Conservation (phyloP, 2,329 filamentous ascomycete genomes). For the Curvularia sp. region DNA sequence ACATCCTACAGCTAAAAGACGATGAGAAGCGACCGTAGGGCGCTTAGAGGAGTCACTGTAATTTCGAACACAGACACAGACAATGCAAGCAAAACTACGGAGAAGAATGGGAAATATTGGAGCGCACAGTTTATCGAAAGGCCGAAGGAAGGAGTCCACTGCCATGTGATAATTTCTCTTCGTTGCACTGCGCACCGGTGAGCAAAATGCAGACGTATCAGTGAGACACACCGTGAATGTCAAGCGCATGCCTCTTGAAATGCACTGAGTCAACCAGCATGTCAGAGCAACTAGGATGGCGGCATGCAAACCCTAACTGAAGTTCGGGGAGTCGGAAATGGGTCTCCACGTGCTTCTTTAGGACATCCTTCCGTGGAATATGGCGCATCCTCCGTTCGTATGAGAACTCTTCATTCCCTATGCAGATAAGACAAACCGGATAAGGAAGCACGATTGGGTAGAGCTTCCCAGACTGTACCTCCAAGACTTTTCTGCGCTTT, state of each 20-base stretch:
- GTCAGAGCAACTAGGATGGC: constrained; percentile 18
- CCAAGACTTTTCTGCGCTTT: constrained; percentile 9
- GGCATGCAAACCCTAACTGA: constrained; percentile 22
- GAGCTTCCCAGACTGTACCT: constrained; percentile 4
- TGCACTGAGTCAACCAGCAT: constrained; percentile 19
- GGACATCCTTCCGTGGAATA: constrained; percentile 22
- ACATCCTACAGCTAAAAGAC: too few species aligned
- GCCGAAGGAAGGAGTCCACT: too few species aligned
- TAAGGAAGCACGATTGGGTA: constrained; percentile 16
- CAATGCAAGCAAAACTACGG: too few species aligned
- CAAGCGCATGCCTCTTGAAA: constrained; percentile 29
- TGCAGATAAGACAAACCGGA: constrained; percentile 26
- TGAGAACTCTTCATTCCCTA: constrained; percentile 22
- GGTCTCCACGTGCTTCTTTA: constrained; percentile 23
- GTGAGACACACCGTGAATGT: constrained; percentile 22
- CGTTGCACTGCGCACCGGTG: neutral
- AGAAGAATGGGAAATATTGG: too few species aligned
- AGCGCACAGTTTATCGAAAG: too few species aligned
- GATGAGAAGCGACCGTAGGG: too few species aligned
- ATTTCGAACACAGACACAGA: too few species aligned
- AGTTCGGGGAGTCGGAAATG: constrained; percentile 22
- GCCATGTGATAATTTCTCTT: too few species aligned
- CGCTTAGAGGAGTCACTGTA: too few species aligned
- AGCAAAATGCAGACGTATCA: constrained; percentile 6
- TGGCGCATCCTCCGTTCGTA: constrained; percentile 19